Evolutionary conservation across 176 grass and related monocot species (phyloP), one percentile per base, ranked within the genome.

Genomic region (Aechmea fasciata): DNA sequence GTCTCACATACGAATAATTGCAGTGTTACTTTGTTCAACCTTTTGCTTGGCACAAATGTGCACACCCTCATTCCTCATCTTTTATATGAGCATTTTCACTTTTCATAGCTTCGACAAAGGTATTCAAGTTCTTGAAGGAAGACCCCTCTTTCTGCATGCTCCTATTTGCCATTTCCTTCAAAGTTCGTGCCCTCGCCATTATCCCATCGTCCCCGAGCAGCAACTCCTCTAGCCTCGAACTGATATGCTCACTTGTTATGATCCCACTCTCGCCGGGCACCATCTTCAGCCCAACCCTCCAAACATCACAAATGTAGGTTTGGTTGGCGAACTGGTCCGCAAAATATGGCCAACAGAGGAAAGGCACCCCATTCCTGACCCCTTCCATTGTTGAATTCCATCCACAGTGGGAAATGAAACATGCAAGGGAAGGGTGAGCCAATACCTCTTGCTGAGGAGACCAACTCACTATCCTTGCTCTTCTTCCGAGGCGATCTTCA

Each of bases 351-450:
- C 79, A 82, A 2, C 78, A 77, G 1, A 78, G 47, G 70, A 81
- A 69, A 29, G 64, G 53, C 9, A 73, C 33, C 24, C 63, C 78
- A 26, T 78, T 74, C 7, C 50, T 13, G 66, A 72, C n/a, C 9
- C 52, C 87, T 33, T 90, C 87, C 69, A 87, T 80, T 5, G 80
- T 78, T 0, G 82, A 88, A 69, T 88, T 88, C 82, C 82, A 88
- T 22, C 83, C 83, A 0, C 83, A 82, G 64, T 82, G 87, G 0
- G 87, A 82, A 64, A 89, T 12, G 59, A 89, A 85, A 14, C 86
- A 85, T 7, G 71, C 52, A 57, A 82, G 24, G 2, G 87, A 29
- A 0, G 8, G 71, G 73, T 89, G 87, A 41, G 79, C 76, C 62
- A 76, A 50, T n/a, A 76, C 73, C 62, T 76, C 29, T 25, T 82